Base-by-base conservation (phyloP, 1,139 yeast genomes). In the Magnusiomyces ingens region DNA sequence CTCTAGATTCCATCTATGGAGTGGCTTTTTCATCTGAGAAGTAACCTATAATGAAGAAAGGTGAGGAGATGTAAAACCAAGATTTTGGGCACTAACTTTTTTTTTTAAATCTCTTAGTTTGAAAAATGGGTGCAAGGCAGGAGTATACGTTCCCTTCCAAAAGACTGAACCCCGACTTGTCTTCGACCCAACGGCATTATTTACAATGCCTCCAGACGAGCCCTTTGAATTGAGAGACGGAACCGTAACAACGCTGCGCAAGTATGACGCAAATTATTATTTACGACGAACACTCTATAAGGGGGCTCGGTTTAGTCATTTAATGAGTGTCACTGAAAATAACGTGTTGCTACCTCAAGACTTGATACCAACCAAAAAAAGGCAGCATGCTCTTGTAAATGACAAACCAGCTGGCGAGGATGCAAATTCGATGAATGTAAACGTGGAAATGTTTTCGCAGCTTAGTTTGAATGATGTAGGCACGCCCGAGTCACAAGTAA, bases 1-100 rank as follows among this genome's bases (percentile, higher is more conserved):
- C 82, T 0, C 74, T 81, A 58, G 68, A 71, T 21, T 77, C 84
- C 1, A 81, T 78, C 52, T 79, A 76, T 66, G 89, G 89, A 0
- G 64, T 81, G 8, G 71, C 69, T 38, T 80, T 78, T 61, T 67
- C 62, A 6, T 59, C 64, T 13, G 59, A 54, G 52, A 50, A 48
- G 46, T 48, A 43, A 1, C 15, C 10, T 18, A 29, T n/a, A 4
- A 37, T 37, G 5, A 8, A 26, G 32, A n/a, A n/a, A n/a, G n/a
- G n/a, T n/a, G 32, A 8, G 4, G 8, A 26, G 32, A 26, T 26
- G 4, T 26, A 26, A 26, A 26, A 26, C 8, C 32, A 26, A 26
- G 32, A 26, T 26, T 26, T 26, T 26, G 32, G 32, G 8, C 8
- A 26, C 32, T 26, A 26, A 26, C 32, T 26, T 8, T 26, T 35